phyloP scores from a whole-genome alignment of 257 asterid genomes.

The Agastache rugosa region DNA sequence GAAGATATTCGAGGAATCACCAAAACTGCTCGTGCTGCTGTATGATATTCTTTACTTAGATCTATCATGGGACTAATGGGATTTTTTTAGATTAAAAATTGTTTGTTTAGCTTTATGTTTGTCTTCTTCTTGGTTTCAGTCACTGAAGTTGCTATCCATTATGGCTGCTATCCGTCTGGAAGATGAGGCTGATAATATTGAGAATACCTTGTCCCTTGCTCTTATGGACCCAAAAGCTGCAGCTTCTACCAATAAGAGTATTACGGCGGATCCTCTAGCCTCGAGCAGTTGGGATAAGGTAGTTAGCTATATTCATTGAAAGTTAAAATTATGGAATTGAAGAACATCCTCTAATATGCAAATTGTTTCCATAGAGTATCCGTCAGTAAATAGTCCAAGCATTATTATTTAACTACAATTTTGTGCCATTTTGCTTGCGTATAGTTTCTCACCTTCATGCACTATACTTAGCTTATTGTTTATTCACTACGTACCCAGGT shows the following conservation, averaged over 20 bases:
- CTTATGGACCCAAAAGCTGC: constrained; percentile 69
- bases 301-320: constrained; percentile 31
- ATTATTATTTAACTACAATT: neutral
- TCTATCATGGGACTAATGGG: constrained; percentile 15
- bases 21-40: constrained; percentile 77
- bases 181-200: constrained; percentile 68
- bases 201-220: constrained; percentile 69
- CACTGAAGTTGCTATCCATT: constrained; percentile 80
- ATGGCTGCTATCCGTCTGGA: constrained; percentile 90
- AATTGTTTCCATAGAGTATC: neutral
- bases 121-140: constrained; percentile 48
- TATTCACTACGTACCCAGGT: constrained; percentile 50
- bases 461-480: constrained; percentile 30
- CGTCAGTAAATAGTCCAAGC: constrained; percentile 15
- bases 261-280: constrained; percentile 77
- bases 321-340: constrained; percentile 19
- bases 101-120: constrained; percentile 10
- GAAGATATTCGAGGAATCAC: constrained; percentile 83
- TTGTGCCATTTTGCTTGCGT: neutral
- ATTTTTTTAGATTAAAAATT: constrained; percentile 8
- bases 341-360: constrained; percentile 25
- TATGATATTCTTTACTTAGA: constrained; percentile 47
- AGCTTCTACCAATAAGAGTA: constrained; percentile 58
- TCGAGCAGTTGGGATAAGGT: constrained; percentile 94
- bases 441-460: constrained; percentile 26